Conservation (phyloP, 305 asterid genomes). For the Ajuga reptans region DNA sequence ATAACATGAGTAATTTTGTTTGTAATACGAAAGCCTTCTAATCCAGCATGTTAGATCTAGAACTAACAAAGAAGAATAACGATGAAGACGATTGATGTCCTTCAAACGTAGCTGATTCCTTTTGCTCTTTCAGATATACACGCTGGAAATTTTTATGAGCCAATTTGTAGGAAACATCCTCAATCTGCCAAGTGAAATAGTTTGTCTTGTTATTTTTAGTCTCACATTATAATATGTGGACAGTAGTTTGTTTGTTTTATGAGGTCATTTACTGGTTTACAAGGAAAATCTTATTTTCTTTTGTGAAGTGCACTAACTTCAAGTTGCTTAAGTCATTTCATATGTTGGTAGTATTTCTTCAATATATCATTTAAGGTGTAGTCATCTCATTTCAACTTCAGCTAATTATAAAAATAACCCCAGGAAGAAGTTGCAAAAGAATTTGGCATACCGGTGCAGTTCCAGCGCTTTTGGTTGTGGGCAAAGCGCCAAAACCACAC, state of each 20-base stretch:
- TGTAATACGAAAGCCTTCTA: background rate
- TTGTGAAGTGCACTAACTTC: background rate
- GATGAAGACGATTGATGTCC: background rate
- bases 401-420: slow-evolving; percentile 26
- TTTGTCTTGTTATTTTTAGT: background rate
- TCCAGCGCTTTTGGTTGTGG: slow-evolving; percentile 57
- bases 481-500: slow-evolving; percentile 49
- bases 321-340: background rate
- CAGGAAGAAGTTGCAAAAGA: slow-evolving; percentile 58
- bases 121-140: background rate
- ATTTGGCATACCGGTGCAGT: slow-evolving; percentile 42
- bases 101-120: background rate
- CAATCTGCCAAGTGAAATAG: background rate
- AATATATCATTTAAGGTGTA: background rate
- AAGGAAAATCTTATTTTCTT: background rate
- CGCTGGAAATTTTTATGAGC: background rate
- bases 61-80: background rate
- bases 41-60: background rate
- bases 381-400: slow-evolving; percentile 5
- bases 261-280: background rate
- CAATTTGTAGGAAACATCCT: background rate
- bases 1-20: background rate
- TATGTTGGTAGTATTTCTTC: background rate
- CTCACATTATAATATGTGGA: slow-evolving; percentile 6
- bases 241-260: background rate